Conservation (phyloP, 2,329 filamentous ascomycete genomes). For the Nemania sp. region DNA sequence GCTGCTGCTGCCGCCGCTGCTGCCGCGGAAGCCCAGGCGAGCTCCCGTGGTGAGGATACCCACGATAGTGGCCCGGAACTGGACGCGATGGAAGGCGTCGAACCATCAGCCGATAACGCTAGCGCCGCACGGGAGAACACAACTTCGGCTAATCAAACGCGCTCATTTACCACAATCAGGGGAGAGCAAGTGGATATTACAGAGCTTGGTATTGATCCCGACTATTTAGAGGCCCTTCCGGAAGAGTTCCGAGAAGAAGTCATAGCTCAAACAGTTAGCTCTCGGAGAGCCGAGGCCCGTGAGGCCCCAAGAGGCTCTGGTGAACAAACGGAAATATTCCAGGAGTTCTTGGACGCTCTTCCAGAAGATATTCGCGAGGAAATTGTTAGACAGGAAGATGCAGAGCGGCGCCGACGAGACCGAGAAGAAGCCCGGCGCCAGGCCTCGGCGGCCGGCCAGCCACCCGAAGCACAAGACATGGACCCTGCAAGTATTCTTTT, state of each 20-base stretch:
- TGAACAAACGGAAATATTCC: slow-evolving; percentile 85
- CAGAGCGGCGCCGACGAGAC: slow-evolving; percentile 88
- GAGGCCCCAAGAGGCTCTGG: slow-evolving; percentile 75
- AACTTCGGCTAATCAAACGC: slow-evolving; percentile 64
- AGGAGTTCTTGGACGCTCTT: slow-evolving; percentile 92
- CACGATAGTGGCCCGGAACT: slow-evolving; percentile 49
- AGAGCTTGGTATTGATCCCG: slow-evolving; percentile 90
- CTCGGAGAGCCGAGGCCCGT: slow-evolving; percentile 81
- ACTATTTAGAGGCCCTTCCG: slow-evolving; percentile 96
- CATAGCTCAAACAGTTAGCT: slow-evolving; percentile 88
- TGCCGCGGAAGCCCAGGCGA: slow-evolving; percentile 61
- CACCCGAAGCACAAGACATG: slow-evolving; percentile 73
- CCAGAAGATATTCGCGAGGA: slow-evolving; percentile 91
- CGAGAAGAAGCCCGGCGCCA: slow-evolving; percentile 83
- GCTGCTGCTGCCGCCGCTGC: slow-evolving; percentile 63
- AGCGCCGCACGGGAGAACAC: slow-evolving; percentile 54
- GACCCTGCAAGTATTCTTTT: slow-evolving; percentile 92
- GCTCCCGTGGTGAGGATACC: slow-evolving; percentile 61
- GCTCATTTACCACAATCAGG: slow-evolving; percentile 84
- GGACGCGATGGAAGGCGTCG: slow-evolving; percentile 52
- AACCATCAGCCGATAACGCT: slow-evolving; percentile 51
- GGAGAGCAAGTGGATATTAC: slow-evolving; percentile 94
- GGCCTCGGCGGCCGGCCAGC: slow-evolving; percentile 67
- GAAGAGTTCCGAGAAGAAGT: slow-evolving; percentile 97
- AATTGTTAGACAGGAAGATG: slow-evolving; percentile 88